These are phyloP conservation scores for Pythium vanterpoolii DNA, from an alignment of 352 stramenopile species.

Conservation along the genomic window DNA sequence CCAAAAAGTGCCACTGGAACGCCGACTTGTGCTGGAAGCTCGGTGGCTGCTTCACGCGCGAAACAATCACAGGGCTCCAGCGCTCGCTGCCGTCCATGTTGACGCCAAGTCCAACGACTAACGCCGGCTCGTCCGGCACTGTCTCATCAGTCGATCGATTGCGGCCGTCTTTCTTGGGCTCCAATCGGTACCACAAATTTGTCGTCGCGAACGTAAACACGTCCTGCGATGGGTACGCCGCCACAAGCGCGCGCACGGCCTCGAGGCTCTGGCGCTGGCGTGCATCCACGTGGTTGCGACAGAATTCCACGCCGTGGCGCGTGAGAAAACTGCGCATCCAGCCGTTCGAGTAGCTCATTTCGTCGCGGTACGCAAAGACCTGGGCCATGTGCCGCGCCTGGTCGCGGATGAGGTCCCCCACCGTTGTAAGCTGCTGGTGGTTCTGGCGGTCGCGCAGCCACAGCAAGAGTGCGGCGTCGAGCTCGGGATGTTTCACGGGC, in stretches of 20 bases:
- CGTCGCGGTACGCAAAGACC: slow-evolving; percentile 34
- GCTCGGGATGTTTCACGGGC: slow-evolving; percentile 46
- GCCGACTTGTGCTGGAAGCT: slow-evolving; percentile 24
- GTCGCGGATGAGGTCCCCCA: slow-evolving; percentile 30
- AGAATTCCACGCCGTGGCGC: slow-evolving; percentile 43
- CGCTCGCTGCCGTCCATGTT: slow-evolving; percentile 23
- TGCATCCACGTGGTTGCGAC: slow-evolving; percentile 23
- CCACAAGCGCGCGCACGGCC: not conserved
- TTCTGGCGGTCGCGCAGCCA: slow-evolving; percentile 44
- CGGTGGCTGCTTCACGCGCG: slow-evolving; percentile 16
- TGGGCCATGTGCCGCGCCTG: slow-evolving; percentile 32
- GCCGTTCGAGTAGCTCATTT: slow-evolving; percentile 55
- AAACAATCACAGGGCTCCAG: slow-evolving; percentile 17
- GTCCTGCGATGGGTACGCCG: slow-evolving; percentile 16
- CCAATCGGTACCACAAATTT: slow-evolving; percentile 18
- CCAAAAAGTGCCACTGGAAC: slow-evolving; percentile 24
- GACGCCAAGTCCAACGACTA: slow-evolving; percentile 12
- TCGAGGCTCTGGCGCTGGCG: slow-evolving; percentile 1
- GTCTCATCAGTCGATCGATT: not conserved
- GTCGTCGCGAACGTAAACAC: slow-evolving; percentile 23
- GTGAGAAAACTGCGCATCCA: slow-evolving; percentile 63
- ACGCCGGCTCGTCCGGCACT: slow-evolving; percentile 1
- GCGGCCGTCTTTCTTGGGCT: slow-evolving; percentile 17
- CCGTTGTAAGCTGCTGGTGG: slow-evolving; percentile 24
- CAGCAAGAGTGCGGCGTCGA: slow-evolving; percentile 40